Evolutionary conservation across 805 yeast species (phyloP).

Genomic region (Schwanniomyces yamadae): DNA sequence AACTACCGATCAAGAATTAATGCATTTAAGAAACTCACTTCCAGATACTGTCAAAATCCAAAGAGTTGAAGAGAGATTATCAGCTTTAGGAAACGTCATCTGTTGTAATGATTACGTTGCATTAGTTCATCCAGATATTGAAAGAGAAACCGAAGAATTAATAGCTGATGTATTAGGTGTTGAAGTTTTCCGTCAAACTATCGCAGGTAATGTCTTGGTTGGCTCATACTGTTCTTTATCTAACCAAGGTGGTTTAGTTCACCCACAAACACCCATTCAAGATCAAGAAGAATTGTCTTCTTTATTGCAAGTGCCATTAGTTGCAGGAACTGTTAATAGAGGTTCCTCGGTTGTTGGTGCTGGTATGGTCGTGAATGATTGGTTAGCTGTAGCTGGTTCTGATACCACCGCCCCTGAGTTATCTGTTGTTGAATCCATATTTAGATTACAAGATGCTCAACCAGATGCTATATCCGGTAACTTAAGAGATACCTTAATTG

Average conservation of each 20-base stretch:
- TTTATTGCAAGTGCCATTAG: slow-evolving; percentile 92
- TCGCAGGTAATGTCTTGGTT: slow-evolving; percentile 95
- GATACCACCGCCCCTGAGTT: slow-evolving; percentile 99
- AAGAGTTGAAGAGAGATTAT: slow-evolving; percentile 95
- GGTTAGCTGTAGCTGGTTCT: slow-evolving; percentile 94
- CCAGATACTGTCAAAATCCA: slow-evolving; percentile 96
- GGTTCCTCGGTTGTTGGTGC: slow-evolving; percentile 98
- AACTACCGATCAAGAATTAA: slow-evolving; percentile 97
- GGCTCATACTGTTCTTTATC: slow-evolving; percentile 95
- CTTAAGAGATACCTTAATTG: slow-evolving; percentile 88
- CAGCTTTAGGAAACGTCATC: slow-evolving; percentile 96
- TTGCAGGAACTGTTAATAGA: slow-evolving; percentile 97
- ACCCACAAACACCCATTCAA: slow-evolving; percentile 94
- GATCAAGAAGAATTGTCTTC: slow-evolving; percentile 98
- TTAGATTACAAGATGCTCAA: slow-evolving; percentile 87
- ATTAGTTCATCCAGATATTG: slow-evolving; percentile 97
- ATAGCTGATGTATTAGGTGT: slow-evolving; percentile 98
- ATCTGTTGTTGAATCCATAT: slow-evolving; percentile 94
- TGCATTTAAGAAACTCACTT: slow-evolving; percentile 93
- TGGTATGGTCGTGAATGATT: slow-evolving; percentile 97
- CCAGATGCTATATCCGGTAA: slow-evolving; percentile 83
- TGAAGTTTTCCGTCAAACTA: slow-evolving; percentile 98
- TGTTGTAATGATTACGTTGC: slow-evolving; percentile 99
- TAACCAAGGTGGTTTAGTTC: slow-evolving; percentile 97
- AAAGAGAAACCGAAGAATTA: slow-evolving; percentile 97